Base-by-base conservation (phyloP, 225 moss, liverwort and hornwort species). In the Pseudisothecium myosuroides region DNA sequence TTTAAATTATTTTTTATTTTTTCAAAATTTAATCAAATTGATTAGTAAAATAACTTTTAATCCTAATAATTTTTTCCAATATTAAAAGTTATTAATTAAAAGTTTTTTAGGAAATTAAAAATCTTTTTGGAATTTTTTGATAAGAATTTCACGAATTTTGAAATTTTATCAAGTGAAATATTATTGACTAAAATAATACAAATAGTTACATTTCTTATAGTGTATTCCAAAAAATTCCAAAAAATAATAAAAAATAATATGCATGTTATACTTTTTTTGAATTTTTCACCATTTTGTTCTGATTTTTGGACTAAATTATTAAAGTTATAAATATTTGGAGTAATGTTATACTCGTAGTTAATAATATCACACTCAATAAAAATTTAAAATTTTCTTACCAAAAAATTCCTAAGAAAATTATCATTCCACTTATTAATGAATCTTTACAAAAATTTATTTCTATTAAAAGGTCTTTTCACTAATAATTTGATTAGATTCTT, bases 71-170 rank as follows among this genome's bases (percentile, higher is more conserved):
- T 66, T 36, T 20, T 18, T 66, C n/a, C n/a, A n/a, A n/a, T n/a
- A n/a, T n/a, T n/a, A n/a, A n/a, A n/a, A n/a, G n/a, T n/a, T n/a
- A n/a, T n/a, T n/a, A n/a, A n/a, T n/a, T n/a, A n/a, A n/a, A n/a
- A n/a, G n/a, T n/a, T n/a, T n/a, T n/a, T n/a, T n/a, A n/a, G n/a
- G n/a, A n/a, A n/a, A 68, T 39, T 13, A 36, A 36, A 36, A 34
- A 9, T 34, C 4, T 5, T 34, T 17, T 65, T 9, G 4, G 5
- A 68, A 0, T 7, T n/a, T 23, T 4, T 68, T n/a, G 23, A 1
- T 68, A n/a, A 68, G 12, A 68, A 13, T n/a, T 67, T n/a, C 0
- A n/a, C 0, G 1, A 67, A 21, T 37, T n/a, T n/a, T 12, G 6
- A 13, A 68, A n/a, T 23, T 68, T 68, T 39, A n/a, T n/a, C 39